phyloP scores from a whole-genome alignment of 257 asterid species.

The Salvia hispanica region DNA sequence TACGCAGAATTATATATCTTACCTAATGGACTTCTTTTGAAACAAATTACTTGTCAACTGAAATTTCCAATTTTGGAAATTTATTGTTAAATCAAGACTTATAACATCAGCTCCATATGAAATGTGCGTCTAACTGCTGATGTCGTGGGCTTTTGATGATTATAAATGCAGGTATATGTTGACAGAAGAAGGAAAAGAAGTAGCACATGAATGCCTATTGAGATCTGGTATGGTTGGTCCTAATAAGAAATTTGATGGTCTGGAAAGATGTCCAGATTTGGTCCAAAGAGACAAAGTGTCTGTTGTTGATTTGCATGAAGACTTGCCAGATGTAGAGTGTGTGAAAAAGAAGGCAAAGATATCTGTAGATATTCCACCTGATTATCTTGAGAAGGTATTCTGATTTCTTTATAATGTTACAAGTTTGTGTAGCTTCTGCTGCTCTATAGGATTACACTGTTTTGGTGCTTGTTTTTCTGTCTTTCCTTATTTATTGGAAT shows the following conservation, averaged over 20 bases:
- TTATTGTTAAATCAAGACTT: neutral
- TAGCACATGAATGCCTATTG: conserved; percentile 72
- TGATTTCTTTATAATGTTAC: conserved; percentile 14
- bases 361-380: conserved; percentile 54
- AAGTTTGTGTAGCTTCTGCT: conserved; percentile 20
- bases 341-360: conserved; percentile 44
- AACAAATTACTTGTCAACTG: conserved; percentile 9
- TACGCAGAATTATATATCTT: conserved; percentile 8
- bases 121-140: conserved; percentile 18
- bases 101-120: conserved; percentile 6
- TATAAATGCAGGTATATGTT: conserved; percentile 76
- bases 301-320: conserved; percentile 38
- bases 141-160: conserved; percentile 22
- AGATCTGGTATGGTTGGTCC: conserved; percentile 68
- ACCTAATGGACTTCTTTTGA: neutral
- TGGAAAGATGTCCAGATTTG: conserved; percentile 37
- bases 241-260: conserved; percentile 36
- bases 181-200: conserved; percentile 89
- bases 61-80: neutral
- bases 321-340: conserved; percentile 39
- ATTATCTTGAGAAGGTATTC: conserved; percentile 64
- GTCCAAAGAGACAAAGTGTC: conserved; percentile 40
- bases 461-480: neutral
- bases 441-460: conserved; percentile 9
- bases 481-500: conserved; percentile 23